Evolutionary conservation across 805 yeast species (phyloP).

Genomic region (Osmozyma mogii): DNA sequence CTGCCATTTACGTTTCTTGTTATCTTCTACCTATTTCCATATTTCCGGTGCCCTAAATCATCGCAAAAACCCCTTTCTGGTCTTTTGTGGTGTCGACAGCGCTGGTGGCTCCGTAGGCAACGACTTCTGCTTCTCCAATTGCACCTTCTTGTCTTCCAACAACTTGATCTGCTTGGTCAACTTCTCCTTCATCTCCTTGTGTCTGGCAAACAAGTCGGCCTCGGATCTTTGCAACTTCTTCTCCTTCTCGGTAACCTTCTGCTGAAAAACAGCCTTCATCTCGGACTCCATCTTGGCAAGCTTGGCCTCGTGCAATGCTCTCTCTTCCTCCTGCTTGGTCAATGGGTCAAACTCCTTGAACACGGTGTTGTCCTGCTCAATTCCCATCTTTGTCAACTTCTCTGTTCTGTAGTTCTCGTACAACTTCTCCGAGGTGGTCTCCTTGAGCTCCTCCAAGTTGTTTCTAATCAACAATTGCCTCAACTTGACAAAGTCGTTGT

Average conservation of each 20-base stretch:
- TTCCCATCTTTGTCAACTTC: constrained; percentile 74
- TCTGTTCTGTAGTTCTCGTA: constrained; percentile 88
- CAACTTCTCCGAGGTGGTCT: constrained; percentile 63
- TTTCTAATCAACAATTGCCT: constrained; percentile 84
- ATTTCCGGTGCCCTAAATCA: not conserved
- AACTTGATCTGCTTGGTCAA: constrained; percentile 80
- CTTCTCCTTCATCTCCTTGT: constrained; percentile 95
- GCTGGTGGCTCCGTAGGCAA: constrained; percentile 45
- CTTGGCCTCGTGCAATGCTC: constrained; percentile 86
- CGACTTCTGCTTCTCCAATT: constrained; percentile 55
- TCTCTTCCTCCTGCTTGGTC: constrained; percentile 88
- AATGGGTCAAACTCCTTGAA: constrained; percentile 93
- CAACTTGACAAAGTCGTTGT: constrained; percentile 83
- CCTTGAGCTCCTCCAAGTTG: constrained; percentile 90
- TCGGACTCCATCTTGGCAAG: constrained; percentile 91
- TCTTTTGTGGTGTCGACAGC: constrained; percentile 37
- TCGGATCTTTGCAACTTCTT: constrained; percentile 94
- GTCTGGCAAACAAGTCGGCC: constrained; percentile 90
- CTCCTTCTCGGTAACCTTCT: constrained; percentile 93
- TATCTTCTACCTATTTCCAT: no score
- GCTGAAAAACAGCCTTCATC: constrained; percentile 94
- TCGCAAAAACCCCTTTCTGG: constrained; percentile 80
- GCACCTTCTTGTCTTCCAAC: constrained; percentile 84
- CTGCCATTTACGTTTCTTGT: no score
- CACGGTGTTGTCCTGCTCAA: constrained; percentile 87